Base-by-base conservation (phyloP, 2,329 filamentous ascomycete species). In the Scedosporium aurantiacum region DNA sequence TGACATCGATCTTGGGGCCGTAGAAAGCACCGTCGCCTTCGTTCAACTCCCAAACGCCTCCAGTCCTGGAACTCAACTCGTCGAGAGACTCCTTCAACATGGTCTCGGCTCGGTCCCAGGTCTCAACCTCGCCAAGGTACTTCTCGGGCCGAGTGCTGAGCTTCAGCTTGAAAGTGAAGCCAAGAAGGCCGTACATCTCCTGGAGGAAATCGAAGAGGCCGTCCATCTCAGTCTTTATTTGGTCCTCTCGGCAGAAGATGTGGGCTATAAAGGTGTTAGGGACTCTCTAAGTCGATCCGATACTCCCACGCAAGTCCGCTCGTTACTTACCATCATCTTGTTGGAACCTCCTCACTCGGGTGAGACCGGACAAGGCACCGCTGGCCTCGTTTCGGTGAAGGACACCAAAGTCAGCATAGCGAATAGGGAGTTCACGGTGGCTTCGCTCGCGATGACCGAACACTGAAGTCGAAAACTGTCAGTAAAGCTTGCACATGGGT, bases 1-100 rank as follows among this genome's bases (percentile, higher is more conserved):
- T 95, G 70, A 99, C 94, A 69, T 99, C 94, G 68, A 97, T 96
- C 83, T 99, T 99, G 59, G 94, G 94, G 1, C 94, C 94, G 73
- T 99, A 99, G 77, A 97, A 99, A 60, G 94, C 94, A 71, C 94
- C 94, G 68, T 99, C 94, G 62, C 93, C 94, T 63, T 91, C 88
- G 75, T 97, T 96, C 59, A 96, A 79, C 73, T 90, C 88, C 94
- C 94, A 99, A 65, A 85, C 79, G 40, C 85, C 81, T 63, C 87
- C 83, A 41, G 74, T 74, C 62, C 74, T 73, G 21, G 75, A 76
- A 62, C 84, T 81, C 73, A 97, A 97, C 64, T 86, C 82, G 66
- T 94, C 83, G 57, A 99, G 80, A 18, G 92, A 90, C 63, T 86
- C 81, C 70, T 86, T 87, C 58, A 99, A 81, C 72, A 89, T 90